Base-by-base conservation (phyloP, 2,329 filamentous ascomycete species). In the Sporothrix dimorphospora region DNA sequence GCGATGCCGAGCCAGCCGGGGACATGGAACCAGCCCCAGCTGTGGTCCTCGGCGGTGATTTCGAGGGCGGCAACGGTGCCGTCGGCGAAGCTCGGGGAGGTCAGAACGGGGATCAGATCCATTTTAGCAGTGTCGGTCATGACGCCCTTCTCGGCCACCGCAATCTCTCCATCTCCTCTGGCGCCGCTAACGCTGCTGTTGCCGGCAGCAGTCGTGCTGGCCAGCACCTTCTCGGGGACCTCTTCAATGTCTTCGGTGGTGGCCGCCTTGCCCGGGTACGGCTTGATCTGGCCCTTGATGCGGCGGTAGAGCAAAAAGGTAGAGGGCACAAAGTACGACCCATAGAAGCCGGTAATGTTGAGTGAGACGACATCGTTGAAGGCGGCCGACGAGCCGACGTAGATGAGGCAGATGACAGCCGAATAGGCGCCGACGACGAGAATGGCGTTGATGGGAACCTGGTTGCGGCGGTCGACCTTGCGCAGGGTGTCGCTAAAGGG, bases 271-370 rank as follows among this genome's bases (percentile, higher is more conserved):
- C 47, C 47, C 47, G 19, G 47, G 47, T 51, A 51, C 19, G 42
- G 42, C 49, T 69, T 55, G 3, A 45, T 34, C 30, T 57, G 66
- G 49, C 68, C 53, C 45, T 68, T 85, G 78, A 86, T 85, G 68
- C 85, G 78, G 0, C 81, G 81, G 14, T 85, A 78, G 8, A 85
- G 76, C 16, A 79, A 76, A 0, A 84, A 83, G 19, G 81, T 80
- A 1, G 81, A 79, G 51, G 82, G 85, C n/a, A 82, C 83, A 70
- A 86, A 81, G 76, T 83, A 83, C 76, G 86, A 84, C 6, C 82
- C 76, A 70, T 81, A 81, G 40, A 83, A 76, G 0, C 83, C 83
- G 40, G 84, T 80, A 67, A 73, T 71, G 38, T 59, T 63, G 45
- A 71, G 53, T 9, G 65, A 63, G 24, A 66, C 34, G 19, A 73